Conservation (phyloP, 371 early-diverging fungal genomes). For the Apophysomyces variabilis region DNA sequence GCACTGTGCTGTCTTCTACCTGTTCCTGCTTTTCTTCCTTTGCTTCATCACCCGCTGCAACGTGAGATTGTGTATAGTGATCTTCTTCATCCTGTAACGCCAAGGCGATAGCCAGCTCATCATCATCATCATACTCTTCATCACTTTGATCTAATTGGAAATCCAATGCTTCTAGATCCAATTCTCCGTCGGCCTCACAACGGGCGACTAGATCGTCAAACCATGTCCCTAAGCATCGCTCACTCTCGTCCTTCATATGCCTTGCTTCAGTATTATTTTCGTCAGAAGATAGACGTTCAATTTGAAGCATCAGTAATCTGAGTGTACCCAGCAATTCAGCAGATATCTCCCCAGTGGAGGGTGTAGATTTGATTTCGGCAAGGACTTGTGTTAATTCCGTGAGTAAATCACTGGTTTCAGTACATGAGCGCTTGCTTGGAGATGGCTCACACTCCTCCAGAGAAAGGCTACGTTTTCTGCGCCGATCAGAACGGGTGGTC, state of each 20-base stretch:
- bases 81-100: conserved; percentile 13
- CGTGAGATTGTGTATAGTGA: conserved; percentile 12
- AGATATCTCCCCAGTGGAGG: conserved; percentile 49
- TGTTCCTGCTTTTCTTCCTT: conserved; percentile 4
- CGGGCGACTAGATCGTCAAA: conserved; percentile 50
- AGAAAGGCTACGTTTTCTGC: not conserved
- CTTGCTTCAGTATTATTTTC: conserved; percentile 37
- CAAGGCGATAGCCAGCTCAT: conserved; percentile 21
- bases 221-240: conserved; percentile 48
- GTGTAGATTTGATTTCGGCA: conserved; percentile 45
- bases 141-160: conserved; percentile 26
- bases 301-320: conserved; percentile 46
- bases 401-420: conserved; percentile 23
- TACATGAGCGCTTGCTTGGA: conserved; percentile 19
- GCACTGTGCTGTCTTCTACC: not conserved
- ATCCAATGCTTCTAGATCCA: conserved; percentile 29
- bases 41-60: conserved; percentile 18
- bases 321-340: conserved; percentile 47
- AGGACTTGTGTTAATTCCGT: conserved; percentile 40
- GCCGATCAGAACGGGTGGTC: conserved; percentile 1
- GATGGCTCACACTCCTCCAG: not conserved
- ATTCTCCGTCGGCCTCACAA: conserved; percentile 46
- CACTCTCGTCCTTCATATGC: conserved; percentile 46
- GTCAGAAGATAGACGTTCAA: conserved; percentile 42
- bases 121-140: conserved; percentile 26